phyloP scores from a whole-genome alignment of 371 early-diverging fungal genomes.

The Modicella reniformis region DNA sequence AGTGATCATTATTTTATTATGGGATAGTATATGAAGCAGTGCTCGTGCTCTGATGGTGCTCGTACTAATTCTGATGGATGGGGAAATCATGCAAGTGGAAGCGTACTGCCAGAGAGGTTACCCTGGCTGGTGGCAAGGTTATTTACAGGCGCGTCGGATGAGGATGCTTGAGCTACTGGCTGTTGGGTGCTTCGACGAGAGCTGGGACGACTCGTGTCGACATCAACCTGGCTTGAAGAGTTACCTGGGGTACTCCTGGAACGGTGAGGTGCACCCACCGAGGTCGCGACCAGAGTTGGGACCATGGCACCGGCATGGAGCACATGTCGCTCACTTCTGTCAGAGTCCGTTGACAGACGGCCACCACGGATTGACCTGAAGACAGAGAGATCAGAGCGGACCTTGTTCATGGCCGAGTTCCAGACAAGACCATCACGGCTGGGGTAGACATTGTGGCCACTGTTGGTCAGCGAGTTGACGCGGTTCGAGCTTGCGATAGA shows the following conservation, averaged over 20 bases:
- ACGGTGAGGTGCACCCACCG: slow-evolving; percentile 60
- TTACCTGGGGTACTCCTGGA: slow-evolving; percentile 29
- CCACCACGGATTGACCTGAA: slow-evolving; percentile 58
- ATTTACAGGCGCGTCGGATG: slow-evolving; percentile 40
- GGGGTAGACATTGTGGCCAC: slow-evolving; percentile 41
- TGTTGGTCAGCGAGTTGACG: slow-evolving; percentile 37
- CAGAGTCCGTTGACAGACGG: slow-evolving; percentile 54
- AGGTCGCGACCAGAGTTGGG: slow-evolving; percentile 70
- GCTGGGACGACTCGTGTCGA: slow-evolving; percentile 37
- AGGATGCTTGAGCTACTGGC: slow-evolving; percentile 19
- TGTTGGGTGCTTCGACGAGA: slow-evolving; percentile 35
- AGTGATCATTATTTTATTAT: no score
- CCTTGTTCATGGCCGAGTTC: slow-evolving; percentile 53
- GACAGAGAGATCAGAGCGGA: slow-evolving; percentile 49
- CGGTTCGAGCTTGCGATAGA: slow-evolving; percentile 45
- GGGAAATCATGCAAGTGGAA: slow-evolving; percentile 1
- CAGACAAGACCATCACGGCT: slow-evolving; percentile 42
- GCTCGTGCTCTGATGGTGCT: no score
- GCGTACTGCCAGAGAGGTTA: slow-evolving; percentile 13
- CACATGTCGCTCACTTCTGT: slow-evolving; percentile 41
- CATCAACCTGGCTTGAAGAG: slow-evolving; percentile 42
- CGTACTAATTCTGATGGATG: no score
- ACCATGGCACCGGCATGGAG: slow-evolving; percentile 69
- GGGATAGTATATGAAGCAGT: no score
- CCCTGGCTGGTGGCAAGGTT: background rate